phyloP scores from a whole-genome alignment of 139 green algal species.

The Coelastrella sp. region DNA sequence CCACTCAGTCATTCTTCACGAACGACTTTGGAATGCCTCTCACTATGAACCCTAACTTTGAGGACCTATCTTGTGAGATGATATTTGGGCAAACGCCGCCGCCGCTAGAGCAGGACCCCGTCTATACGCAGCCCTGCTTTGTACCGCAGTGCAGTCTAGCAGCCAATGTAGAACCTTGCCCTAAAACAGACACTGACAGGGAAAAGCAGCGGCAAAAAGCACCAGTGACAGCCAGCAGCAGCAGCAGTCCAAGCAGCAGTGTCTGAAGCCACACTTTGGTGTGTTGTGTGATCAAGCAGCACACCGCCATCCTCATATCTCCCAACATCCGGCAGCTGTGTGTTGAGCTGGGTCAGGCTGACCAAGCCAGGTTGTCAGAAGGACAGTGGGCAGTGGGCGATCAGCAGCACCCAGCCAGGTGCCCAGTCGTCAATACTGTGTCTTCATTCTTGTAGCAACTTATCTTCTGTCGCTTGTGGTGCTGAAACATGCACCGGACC shows the following conservation, averaged over 20 bases:
- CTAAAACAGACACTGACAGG: conserved; percentile 59
- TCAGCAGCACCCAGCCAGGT: too few species aligned
- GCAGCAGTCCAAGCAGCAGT: conserved; percentile 18
- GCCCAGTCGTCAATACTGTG: too few species aligned
- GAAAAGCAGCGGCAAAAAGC: not conserved
- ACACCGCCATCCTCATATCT: too few species aligned
- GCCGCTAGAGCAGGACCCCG: conserved; percentile 61
- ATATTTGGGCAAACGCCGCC: conserved; percentile 77
- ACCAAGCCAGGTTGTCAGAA: too few species aligned
- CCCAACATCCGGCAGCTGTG: too few species aligned
- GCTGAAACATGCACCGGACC: not conserved
- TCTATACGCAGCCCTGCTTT: conserved; percentile 74
- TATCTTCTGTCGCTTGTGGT: not conserved
- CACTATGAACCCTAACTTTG: conserved; percentile 81
- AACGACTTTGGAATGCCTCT: conserved; percentile 77
- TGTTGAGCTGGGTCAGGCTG: too few species aligned
- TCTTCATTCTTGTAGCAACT: too few species aligned
- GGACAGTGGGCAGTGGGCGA: too few species aligned
- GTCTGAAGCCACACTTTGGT: not conserved
- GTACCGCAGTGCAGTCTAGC: conserved; percentile 53
- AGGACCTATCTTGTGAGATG: conserved; percentile 79
- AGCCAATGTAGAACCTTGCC: conserved; percentile 51
- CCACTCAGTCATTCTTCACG: conserved; percentile 75
- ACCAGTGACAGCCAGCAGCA: conserved; percentile 18
- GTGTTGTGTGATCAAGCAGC: too few species aligned